Conservation (phyloP, 2,329 filamentous ascomycete species). For the Pyricularia sp. region DNA sequence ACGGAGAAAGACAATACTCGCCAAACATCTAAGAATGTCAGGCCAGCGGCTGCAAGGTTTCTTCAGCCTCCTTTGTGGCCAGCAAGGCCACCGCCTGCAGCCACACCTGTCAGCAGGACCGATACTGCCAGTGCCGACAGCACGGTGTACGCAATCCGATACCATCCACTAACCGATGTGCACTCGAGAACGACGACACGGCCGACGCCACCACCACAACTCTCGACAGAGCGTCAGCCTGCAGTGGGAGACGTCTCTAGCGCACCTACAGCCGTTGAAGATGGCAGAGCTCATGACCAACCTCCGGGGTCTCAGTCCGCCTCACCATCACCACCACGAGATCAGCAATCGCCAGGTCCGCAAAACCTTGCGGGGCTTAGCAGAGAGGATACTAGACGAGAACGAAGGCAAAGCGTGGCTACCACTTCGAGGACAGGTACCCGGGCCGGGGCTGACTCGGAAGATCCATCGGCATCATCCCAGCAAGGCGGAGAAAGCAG, state of each 20-base stretch:
- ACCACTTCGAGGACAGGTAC: background rate
- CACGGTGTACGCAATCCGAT: slow-evolving; percentile 54
- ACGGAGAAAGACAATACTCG: background rate
- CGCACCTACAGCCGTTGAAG: background rate
- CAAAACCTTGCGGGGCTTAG: background rate
- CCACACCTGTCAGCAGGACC: slow-evolving; percentile 50
- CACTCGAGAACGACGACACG: slow-evolving; percentile 36
- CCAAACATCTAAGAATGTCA: slow-evolving; percentile 12
- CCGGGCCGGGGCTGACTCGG: background rate
- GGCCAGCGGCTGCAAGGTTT: slow-evolving; percentile 18
- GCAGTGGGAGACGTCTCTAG: background rate
- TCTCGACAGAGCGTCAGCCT: background rate
- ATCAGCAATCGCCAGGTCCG: background rate
- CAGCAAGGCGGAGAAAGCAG: background rate
- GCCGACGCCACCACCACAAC: slow-evolving; percentile 12
- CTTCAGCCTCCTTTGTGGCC: slow-evolving; percentile 45
- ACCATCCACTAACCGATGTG: slow-evolving; percentile 47
- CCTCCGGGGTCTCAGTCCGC: background rate
- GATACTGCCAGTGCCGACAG: slow-evolving; percentile 56
- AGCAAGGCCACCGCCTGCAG: slow-evolving; percentile 41
- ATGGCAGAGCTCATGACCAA: background rate
- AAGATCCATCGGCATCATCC: background rate
- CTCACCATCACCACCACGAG: background rate
- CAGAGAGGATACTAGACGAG: background rate
- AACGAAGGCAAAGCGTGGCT: background rate